A percentile compares a stretch with the other conserved stretches of the same genome.
These are phyloP conservation scores for Brassica rapa DNA, from an alignment of 345 rosid genomes.

Conservation along the genomic window DNA sequence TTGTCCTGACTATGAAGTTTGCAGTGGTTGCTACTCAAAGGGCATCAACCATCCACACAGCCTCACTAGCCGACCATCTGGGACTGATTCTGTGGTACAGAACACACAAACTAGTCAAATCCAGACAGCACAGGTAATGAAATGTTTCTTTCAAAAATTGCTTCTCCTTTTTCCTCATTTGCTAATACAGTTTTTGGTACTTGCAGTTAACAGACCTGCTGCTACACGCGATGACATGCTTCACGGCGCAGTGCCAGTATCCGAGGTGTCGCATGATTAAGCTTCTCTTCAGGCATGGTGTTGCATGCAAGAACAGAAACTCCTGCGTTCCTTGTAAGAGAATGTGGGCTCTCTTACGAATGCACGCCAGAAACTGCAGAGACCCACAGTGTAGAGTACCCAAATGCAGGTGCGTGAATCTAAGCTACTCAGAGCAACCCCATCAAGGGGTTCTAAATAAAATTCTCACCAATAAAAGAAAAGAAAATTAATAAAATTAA, in stretches of 20 bases:
- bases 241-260: constrained; percentile 72
- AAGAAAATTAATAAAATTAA: too few species aligned
- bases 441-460: too few species aligned
- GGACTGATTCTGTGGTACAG: constrained; percentile 86
- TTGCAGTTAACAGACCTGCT: constrained; percentile 88
- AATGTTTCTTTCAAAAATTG: neutral
- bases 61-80: constrained; percentile 75
- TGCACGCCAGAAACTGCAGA: constrained; percentile 96
- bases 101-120: constrained; percentile 80
- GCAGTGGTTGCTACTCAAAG: constrained; percentile 84
- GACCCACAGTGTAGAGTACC: constrained; percentile 90
- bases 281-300: constrained; percentile 82
- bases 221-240: constrained; percentile 84
- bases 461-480: too few species aligned
- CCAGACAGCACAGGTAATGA: constrained; percentile 64
- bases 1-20: constrained; percentile 92
- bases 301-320: constrained; percentile 70
- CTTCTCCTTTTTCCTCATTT: constrained; percentile 6
- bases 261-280: constrained; percentile 90
- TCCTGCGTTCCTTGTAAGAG: constrained; percentile 70
- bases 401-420: constrained; percentile 75
- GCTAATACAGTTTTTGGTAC: constrained; percentile 29
- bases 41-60: constrained; percentile 92
- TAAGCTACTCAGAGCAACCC: too few species aligned
- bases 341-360: constrained; percentile 94